These are phyloP conservation scores for Plantago coronopus DNA, from an alignment of 305 asterid species.

Conservation along the genomic window DNA sequence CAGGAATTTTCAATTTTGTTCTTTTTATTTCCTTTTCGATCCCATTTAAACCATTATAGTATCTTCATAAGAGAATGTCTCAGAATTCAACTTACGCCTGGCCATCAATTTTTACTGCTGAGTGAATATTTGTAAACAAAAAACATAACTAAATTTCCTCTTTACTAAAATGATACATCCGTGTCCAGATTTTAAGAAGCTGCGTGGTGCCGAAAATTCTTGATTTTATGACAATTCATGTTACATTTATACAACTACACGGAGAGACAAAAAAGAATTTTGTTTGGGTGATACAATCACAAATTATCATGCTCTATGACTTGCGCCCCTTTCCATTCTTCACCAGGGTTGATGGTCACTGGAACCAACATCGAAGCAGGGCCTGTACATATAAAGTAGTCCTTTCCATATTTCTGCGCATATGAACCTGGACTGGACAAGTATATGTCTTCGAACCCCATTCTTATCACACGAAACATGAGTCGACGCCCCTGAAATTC, in stretches of 20 bases:
- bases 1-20: background rate
- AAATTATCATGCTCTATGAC: slow-evolving; percentile 79
- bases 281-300: slow-evolving; percentile 22
- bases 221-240: slow-evolving; percentile 6
- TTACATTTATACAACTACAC: slow-evolving; percentile 6
- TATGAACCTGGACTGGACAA: slow-evolving; percentile 71
- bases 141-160: background rate
- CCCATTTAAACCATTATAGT: background rate
- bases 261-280: background rate
- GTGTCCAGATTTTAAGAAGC: background rate
- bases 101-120: background rate
- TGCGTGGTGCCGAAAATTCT: background rate
- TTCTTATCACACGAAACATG: slow-evolving; percentile 64
- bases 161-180: background rate
- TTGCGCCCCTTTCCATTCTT: slow-evolving; percentile 92
- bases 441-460: slow-evolving; percentile 74
- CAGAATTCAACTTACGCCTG: background rate
- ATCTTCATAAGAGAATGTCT: background rate
- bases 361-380: slow-evolving; percentile 74
- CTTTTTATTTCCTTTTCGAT: background rate
- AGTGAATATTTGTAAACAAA: background rate
- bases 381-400: slow-evolving; percentile 71
- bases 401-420: slow-evolving; percentile 47
- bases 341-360: slow-evolving; percentile 60
- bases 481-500: slow-evolving; percentile 63